These are phyloP conservation scores for Hirsutella rhossiliensis DNA, from an alignment of 2,329 filamentous ascomycete genomes.

Conservation along the genomic window DNA sequence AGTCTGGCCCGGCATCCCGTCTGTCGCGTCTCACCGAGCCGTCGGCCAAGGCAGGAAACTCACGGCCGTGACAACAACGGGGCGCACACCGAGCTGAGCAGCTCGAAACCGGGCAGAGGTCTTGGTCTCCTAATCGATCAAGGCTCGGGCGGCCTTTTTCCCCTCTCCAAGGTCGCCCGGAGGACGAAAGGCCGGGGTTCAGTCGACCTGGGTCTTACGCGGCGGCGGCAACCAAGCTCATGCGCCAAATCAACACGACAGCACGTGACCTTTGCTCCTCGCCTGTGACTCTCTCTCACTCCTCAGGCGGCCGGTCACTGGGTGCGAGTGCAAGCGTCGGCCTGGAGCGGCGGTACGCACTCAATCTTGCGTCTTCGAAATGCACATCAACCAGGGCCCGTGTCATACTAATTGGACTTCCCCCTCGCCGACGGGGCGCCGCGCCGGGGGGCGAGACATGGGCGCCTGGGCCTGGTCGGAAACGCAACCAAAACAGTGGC, in stretches of 20 bases:
- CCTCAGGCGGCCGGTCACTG: too few relatives aligned
- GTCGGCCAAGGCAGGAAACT: not conserved
- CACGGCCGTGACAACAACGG: not conserved
- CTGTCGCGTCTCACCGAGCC: constrained; percentile 8
- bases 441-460: too few relatives aligned
- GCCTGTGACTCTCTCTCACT: not conserved
- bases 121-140: not conserved
- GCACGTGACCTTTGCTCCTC: constrained; percentile 1
- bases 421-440: too few relatives aligned
- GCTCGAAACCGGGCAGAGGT: not conserved
- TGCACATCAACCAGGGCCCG: too few relatives aligned
- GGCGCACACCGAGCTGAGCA: not conserved
- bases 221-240: not conserved
- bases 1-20: not conserved
- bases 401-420: too few relatives aligned
- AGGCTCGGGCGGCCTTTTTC: too few relatives aligned
- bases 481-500: too few relatives aligned
- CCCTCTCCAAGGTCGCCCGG: not conserved
- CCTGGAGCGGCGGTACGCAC: too few relatives aligned
- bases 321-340: too few relatives aligned
- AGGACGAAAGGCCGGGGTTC: not conserved
- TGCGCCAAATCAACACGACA: not conserved
- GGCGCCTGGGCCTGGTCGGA: too few relatives aligned
- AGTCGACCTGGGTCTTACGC: not conserved
- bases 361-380: too few relatives aligned